phyloP scores from a whole-genome alignment of 1,139 yeast species.

The Geotrichum carabidarum region DNA sequence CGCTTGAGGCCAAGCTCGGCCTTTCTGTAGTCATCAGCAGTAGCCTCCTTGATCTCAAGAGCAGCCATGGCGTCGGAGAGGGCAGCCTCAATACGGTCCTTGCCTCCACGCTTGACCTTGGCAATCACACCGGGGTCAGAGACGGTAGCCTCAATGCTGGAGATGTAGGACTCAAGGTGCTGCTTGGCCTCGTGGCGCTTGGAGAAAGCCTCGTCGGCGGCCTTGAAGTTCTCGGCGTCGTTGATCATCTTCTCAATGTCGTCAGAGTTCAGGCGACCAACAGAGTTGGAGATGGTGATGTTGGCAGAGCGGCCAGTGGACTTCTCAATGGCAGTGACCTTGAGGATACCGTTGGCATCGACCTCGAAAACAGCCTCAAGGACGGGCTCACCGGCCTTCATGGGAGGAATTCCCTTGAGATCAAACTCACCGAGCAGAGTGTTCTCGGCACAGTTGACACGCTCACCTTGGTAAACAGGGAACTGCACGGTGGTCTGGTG shows the following conservation, averaged over 20 bases:
- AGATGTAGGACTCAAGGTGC: slow-evolving; percentile 97
- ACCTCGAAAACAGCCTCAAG: slow-evolving; percentile 99
- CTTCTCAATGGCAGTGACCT: slow-evolving; percentile 99
- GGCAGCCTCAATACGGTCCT: slow-evolving; percentile 97
- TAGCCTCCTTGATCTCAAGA: slow-evolving; percentile 91
- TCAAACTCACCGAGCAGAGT: slow-evolving; percentile 99
- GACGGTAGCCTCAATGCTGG: slow-evolving; percentile 85
- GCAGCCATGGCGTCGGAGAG: slow-evolving; percentile 98
- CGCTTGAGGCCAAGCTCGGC: slow-evolving; percentile 99
- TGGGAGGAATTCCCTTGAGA: slow-evolving; percentile 97
- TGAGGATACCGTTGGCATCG: slow-evolving; percentile 99
- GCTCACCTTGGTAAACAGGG: slow-evolving; percentile 99
- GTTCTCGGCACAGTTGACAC: slow-evolving; percentile 99
- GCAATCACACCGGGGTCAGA: slow-evolving; percentile 98
- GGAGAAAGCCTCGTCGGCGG: slow-evolving; percentile 98
- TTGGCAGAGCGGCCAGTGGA: slow-evolving; percentile 98
- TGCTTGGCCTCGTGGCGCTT: slow-evolving; percentile 99
- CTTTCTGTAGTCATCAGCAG: slow-evolving; percentile 97
- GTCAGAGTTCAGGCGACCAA: slow-evolving; percentile 96
- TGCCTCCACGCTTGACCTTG: slow-evolving; percentile 95
- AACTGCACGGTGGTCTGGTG: slow-evolving; percentile 98
- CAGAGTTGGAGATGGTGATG: slow-evolving; percentile 99
- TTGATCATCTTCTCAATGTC: slow-evolving; percentile 98
- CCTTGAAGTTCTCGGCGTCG: slow-evolving; percentile 98
- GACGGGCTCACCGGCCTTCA: slow-evolving; percentile 99